Evolutionary conservation across 305 asterid species (phyloP), one percentile per base, ranked within the genome.

Genomic region (Stenogyne calaminthoides): DNA sequence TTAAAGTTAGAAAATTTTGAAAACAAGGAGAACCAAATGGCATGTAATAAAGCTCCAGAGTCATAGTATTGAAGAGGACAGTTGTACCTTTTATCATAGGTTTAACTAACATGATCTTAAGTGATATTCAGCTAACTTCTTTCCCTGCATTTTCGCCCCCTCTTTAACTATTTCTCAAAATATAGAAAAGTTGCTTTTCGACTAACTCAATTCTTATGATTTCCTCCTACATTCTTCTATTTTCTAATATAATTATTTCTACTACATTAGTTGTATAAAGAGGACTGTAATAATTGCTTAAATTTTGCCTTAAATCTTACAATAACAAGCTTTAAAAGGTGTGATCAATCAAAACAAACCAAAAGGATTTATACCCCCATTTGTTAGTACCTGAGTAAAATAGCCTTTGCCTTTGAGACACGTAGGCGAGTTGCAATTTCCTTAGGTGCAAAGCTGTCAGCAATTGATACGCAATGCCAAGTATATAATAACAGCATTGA

Each of bases 401-500:
- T 76, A 16, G 85, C 98, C 82, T 86, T 89, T 37, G 99, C 92
- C 77, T 89, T 82, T 67, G 99, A 88, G 27, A 90, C 80, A 0
- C 95, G 89, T 67, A 95, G 69, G 34, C 98, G 93, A 72, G 91
- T 87, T 32, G 95, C 96, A 63, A 95, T 95, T 83, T 95, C 99
- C 80, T 80, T 84, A 36, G 97, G 88, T 37, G 96, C 99, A 82
- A 95, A 95, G 88, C 99, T 95, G 83, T 95, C 99, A 54, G 99
- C 98, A 47, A 95, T 92, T 39, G 99, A 92, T 47, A 92, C 98
- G n/a, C 98, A 58, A 88, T 37, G 97, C 97, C 87, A 94, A 83
- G 83, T 94, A 94, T 72, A 92, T 80, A 65, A 94, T 73, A 40
- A 94, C 96, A 10, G 98, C 95, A 75, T 83, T 86, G 60, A 49